Conservation (phyloP, 2,329 filamentous ascomycete species). For the Emergomyces africanus region DNA sequence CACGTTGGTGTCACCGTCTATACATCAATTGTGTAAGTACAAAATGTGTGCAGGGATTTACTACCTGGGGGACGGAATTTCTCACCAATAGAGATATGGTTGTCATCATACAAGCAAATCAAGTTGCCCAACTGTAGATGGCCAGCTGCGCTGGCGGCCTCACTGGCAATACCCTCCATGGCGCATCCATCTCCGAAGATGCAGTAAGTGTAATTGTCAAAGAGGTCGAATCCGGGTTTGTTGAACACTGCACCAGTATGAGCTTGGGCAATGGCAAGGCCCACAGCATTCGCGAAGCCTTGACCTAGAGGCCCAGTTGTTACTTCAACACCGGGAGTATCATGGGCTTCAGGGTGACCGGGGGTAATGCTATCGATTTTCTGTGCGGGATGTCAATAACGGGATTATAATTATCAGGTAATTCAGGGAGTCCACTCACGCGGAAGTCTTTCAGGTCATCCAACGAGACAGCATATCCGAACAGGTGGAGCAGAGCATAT, state of each 20-base stretch:
- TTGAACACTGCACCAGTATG: constrained; percentile 89
- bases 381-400: constrained; percentile 23
- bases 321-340: constrained; percentile 94
- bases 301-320: constrained; percentile 96
- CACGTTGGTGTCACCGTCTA: constrained; percentile 87
- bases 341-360: constrained; percentile 91
- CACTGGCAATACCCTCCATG: constrained; percentile 93
- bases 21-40: constrained; percentile 6
- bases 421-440: constrained; percentile 44
- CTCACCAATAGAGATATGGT: constrained; percentile 78
- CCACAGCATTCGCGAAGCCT: constrained; percentile 93
- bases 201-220: constrained; percentile 94
- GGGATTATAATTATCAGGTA: not conserved
- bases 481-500: constrained; percentile 94
- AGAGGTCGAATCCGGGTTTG: constrained; percentile 81
- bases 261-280: constrained; percentile 91
- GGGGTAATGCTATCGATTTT: constrained; percentile 72
- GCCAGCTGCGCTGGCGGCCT: constrained; percentile 84
- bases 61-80: constrained; percentile 38
- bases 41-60: not conserved
- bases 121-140: constrained; percentile 97
- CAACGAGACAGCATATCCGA: constrained; percentile 73
- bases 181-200: constrained; percentile 98
- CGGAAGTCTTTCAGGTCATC: constrained; percentile 96
- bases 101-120: constrained; percentile 95